Base-by-base conservation (phyloP, 176 grass and related monocot genomes). In the Eleusine indica region DNA sequence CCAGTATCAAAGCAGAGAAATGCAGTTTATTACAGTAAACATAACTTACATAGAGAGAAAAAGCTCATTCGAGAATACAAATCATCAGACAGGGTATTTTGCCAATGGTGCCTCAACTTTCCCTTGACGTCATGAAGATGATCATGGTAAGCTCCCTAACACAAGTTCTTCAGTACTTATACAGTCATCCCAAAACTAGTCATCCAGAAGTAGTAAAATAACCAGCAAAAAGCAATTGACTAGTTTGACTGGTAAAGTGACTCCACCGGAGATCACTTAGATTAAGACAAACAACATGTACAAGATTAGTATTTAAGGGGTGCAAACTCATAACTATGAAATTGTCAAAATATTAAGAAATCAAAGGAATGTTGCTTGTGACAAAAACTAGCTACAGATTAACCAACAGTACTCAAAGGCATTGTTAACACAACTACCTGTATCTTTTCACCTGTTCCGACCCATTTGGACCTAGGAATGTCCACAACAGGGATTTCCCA, bases 41-140 rank as follows among this genome's bases (percentile, higher is more conserved):
- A 74, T 11, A 44, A 87, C 89, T 89, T 87, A 94, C 92, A 94
- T 66, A 94, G 89, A 75, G 89, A 89, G 74, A 91, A 91, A 65
- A 91, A 91, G 70, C 66, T 80, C 74, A 89, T 73, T 81, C 73
- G 86, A 80, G 87, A 87, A 87, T 74, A 68, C 52, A 91, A 87
- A 18, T 85, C 49, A 82, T 46, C 40, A 2, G 87, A 83, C 30
- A 84, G 88, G 3, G 21, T 83, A 7, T 71, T 79, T 52, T 85
- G 82, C 92, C 92, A 94, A 80, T 94, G 78, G 22, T 94, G 79
- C 53, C 80, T 87, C 84, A 89, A 62, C 66, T 89, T 94, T 66
- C 52, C 84, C 74, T 91, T 85, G 65, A 89, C 77, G 44, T 76
- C 89, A 85, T 22, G 65, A 89, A 74, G 75, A 75, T 60, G 39